These are phyloP conservation scores for Backusella australiensis DNA, from an alignment of 192 early-diverging fungal genomes.

Conservation along the genomic window DNA sequence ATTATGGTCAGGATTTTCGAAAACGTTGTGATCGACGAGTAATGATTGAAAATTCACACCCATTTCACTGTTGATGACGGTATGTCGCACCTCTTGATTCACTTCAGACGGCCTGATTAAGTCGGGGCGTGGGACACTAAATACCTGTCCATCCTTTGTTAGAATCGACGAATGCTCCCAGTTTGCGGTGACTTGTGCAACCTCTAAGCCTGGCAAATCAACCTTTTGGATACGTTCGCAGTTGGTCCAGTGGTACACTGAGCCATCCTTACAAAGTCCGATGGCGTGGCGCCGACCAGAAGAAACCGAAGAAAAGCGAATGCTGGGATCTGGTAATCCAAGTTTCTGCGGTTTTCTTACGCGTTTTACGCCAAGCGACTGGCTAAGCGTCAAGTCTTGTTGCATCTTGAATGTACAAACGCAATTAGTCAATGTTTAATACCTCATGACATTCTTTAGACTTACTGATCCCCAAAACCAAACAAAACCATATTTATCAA, in stretches of 20 bases:
- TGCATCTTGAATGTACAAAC: not conserved
- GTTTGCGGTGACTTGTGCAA: conserved; percentile 26
- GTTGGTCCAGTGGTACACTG: conserved; percentile 31
- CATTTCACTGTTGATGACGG: not conserved
- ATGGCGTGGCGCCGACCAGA: conserved; percentile 34
- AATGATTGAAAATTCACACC: not conserved
- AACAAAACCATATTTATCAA: conserved; percentile 26
- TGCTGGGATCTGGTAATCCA: not conserved
- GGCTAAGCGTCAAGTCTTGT: not conserved
- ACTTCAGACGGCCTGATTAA: not conserved
- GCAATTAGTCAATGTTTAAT: not conserved
- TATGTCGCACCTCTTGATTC: not conserved
- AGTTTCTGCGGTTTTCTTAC: not conserved
- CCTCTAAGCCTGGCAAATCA: not conserved
- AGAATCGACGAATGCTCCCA: conserved; percentile 25
- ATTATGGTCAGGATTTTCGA: not conserved
- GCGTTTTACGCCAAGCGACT: not conserved
- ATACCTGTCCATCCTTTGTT: conserved; percentile 18
- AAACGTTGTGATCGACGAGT: not conserved
- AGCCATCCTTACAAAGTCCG: conserved; percentile 17
- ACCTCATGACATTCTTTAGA: not conserved
- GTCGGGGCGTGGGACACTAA: conserved; percentile 10
- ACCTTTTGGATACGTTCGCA: conserved; percentile 12
- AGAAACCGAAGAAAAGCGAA: conserved; percentile 14
- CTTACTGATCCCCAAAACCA: conserved; percentile 34